Evolutionary conservation across 805 yeast genomes (phyloP), one percentile per base, ranked within the genome.

Genomic region (Metschnikowia koreensis): DNA sequence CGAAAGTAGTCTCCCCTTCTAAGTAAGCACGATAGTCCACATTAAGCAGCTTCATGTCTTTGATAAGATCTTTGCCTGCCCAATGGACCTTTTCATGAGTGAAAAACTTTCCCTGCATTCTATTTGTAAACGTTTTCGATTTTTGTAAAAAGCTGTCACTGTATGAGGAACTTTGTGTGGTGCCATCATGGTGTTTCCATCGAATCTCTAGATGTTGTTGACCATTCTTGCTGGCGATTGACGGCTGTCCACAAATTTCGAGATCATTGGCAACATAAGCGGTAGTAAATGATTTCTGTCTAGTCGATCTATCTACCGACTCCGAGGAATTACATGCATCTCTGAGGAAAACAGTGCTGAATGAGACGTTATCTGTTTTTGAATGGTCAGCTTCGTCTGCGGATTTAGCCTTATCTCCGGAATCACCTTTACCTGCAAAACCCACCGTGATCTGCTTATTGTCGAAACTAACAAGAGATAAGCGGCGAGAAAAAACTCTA

Each of bases 211-310:
- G 66, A 7, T 53, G 48, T 5, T 60, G 58, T 8, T 65, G 65
- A 9, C 52, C 60, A 3, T 52, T 57, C 1, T 41, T 48, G 17
- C 67, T 67, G 1, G 62, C 46, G 1, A 71, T 55, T 2, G 68
- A 59, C 1, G 79, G 76, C 1, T 74, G 62, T 0, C 55, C 61
- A 4, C 56, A 53, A 0, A 86, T 75, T 6, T 59, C 57, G 33
- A 77, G 66, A n/a, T 65, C 60, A 12, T 59, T 53, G 51, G 70
- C 60, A 49, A 80, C 66, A 47, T 73, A 63, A 1, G 81, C 83
- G 0, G 91, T 84, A n/a, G 86, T 78, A 66, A 85, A 83, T 29
- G 76, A 61, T 62, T 85, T 87, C 61, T 87, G 92, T 16, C 77
- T 76, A 0, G 88, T 77, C 27, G 66, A 61, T 3, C 73, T 68